Conservation (phyloP, 768 basidiomycete species). For the Suillus americanus region DNA sequence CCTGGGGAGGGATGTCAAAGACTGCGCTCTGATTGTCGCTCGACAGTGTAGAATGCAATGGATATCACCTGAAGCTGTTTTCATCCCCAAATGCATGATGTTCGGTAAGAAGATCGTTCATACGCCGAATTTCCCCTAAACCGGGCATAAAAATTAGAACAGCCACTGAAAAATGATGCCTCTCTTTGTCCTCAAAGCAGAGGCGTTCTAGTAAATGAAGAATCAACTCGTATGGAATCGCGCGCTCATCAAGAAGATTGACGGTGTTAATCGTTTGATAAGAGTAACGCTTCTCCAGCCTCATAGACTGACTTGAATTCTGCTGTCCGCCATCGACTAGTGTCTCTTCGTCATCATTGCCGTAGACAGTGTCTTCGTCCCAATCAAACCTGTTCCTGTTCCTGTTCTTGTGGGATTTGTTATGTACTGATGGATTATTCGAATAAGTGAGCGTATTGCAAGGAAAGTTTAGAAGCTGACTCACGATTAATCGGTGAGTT, state of each 20-base stretch:
- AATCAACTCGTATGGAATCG: slow-evolving; percentile 92
- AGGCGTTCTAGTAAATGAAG: slow-evolving; percentile 77
- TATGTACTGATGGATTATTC: slow-evolving; percentile 44
- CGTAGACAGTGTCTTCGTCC: slow-evolving; percentile 66
- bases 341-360: slow-evolving; percentile 65
- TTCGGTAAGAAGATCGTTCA: slow-evolving; percentile 78
- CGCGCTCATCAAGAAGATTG: slow-evolving; percentile 82
- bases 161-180: slow-evolving; percentile 67
- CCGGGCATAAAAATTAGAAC: slow-evolving; percentile 94
- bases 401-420: slow-evolving; percentile 65
- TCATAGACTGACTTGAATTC: slow-evolving; percentile 34
- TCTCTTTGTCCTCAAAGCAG: slow-evolving; percentile 64
- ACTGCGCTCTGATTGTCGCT: slow-evolving; percentile 89
- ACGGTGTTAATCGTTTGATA: slow-evolving; percentile 70
- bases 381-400: slow-evolving; percentile 56
- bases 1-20: slow-evolving; percentile 81
- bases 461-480: slow-evolving; percentile 22
- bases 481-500: slow-evolving; percentile 69
- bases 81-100: slow-evolving; percentile 70
- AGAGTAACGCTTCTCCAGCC: slow-evolving; percentile 81
- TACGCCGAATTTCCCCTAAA: slow-evolving; percentile 85
- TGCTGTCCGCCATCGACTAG: slow-evolving; percentile 8
- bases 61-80: slow-evolving; percentile 71
- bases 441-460: neutral
- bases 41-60: slow-evolving; percentile 90